Percentiles rank a stretch among this genome's conserved stretches.
Evolutionary conservation across 306 rosid species (phyloP).

Genomic region (Begonia masoniana): DNA sequence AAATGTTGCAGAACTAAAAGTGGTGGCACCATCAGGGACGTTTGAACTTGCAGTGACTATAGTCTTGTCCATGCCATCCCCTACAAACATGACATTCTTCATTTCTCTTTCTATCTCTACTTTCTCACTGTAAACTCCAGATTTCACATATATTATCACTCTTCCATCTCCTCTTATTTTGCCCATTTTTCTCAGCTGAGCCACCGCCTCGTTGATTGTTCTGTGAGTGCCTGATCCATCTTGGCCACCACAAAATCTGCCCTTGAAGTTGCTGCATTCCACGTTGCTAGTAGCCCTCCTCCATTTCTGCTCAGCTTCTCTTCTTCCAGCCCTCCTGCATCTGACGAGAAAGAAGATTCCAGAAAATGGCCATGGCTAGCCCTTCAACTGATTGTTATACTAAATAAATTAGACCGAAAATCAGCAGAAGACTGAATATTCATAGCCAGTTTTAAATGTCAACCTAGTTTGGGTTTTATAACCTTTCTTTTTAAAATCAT

Average conservation of each 20-base stretch:
- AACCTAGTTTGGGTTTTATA: too few relatives aligned
- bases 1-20: slow-evolving; percentile 46
- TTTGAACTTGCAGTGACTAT: slow-evolving; percentile 28
- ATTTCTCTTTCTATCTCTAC: slow-evolving; percentile 30
- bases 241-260: slow-evolving; percentile 8
- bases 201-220: slow-evolving; percentile 9
- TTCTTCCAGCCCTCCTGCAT: background rate
- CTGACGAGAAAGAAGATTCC: background rate
- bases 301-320: background rate
- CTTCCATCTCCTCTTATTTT: background rate
- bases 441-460: background rate
- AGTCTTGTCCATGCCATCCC: slow-evolving; percentile 66
- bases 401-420: too few relatives aligned
- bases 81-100: slow-evolving; percentile 48
- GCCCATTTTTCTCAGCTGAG: background rate
- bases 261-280: slow-evolving; percentile 3
- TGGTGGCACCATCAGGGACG: slow-evolving; percentile 27
- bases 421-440: background rate
- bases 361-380: too few relatives aligned
- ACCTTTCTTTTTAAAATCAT: too few relatives aligned
- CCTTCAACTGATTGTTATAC: too few relatives aligned
- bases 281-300: background rate
- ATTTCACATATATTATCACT: slow-evolving; percentile 9
- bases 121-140: slow-evolving; percentile 31
- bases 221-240: slow-evolving; percentile 9